phyloP scores from a whole-genome alignment of 2,329 filamentous ascomycete species.

The Aspergillus sp. region DNA sequence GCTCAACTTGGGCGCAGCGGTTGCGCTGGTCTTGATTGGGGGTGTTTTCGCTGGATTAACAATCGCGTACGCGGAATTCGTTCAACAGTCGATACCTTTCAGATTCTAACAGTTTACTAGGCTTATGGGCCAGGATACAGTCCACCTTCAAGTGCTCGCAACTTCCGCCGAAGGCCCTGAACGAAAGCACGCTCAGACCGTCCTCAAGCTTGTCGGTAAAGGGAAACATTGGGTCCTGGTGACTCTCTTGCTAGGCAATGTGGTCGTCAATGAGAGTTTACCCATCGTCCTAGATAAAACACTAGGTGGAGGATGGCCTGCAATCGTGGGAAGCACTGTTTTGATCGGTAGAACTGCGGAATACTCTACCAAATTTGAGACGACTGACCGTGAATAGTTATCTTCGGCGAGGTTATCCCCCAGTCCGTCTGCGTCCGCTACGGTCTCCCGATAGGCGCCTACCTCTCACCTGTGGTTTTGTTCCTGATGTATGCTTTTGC shows the following conservation, averaged over 20 bases:
- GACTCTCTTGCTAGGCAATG: conserved; percentile 88
- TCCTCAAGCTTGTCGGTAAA: background rate
- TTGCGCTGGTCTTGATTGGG: conserved; percentile 1
- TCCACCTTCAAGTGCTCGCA: conserved; percentile 1
- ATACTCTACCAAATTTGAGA: background rate
- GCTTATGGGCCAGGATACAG: conserved; percentile 2
- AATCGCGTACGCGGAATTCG: background rate
- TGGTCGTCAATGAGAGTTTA: conserved; percentile 95
- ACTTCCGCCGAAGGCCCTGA: background rate
- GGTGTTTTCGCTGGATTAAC: conserved; percentile 2
- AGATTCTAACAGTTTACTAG: background rate
- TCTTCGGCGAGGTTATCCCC: conserved; percentile 94
- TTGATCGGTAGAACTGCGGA: conserved; percentile 69
- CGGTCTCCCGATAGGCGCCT: conserved; percentile 89
- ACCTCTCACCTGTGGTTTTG: conserved; percentile 85
- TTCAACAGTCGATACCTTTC: too few relatives aligned
- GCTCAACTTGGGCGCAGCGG: background rate
- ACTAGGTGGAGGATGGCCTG: conserved; percentile 89
- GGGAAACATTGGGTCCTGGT: conserved; percentile 99
- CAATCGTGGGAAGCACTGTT: conserved; percentile 87
- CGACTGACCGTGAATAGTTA: conserved; percentile 61
- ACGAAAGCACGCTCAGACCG: background rate
- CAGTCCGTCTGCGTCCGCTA: conserved; percentile 97
- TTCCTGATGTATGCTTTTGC: conserved; percentile 88
- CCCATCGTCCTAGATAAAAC: conserved; percentile 94